Percentiles rank a stretch among this genome's conserved stretches.
Evolutionary conservation across 495 filamentous ascomycete species (phyloP).

Genomic region (Hypoxylon cercidicola): DNA sequence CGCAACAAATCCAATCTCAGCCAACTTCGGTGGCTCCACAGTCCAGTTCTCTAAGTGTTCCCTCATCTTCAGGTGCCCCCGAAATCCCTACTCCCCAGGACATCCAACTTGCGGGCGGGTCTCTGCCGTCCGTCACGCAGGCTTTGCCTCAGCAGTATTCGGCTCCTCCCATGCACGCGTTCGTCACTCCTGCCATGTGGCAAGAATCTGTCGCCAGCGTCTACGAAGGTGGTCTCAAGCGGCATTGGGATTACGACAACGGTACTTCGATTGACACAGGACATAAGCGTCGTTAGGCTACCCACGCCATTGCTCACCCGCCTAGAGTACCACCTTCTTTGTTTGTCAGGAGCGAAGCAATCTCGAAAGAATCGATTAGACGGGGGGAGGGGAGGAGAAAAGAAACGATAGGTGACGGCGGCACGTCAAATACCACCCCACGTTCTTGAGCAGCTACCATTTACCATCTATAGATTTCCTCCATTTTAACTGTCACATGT

Average conservation of each 20-base stretch:
- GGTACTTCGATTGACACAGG: constrained; percentile 41
- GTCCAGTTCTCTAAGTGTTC: constrained; percentile 54
- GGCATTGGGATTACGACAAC: constrained; percentile 72
- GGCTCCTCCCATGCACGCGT: constrained; percentile 64
- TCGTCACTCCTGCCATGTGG: constrained; percentile 96
- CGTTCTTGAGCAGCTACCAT: constrained; percentile 21
- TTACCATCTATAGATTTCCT: constrained; percentile 34
- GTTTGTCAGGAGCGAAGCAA: constrained; percentile 22
- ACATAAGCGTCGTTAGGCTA: constrained; percentile 41
- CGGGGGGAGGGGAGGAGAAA: background rate
- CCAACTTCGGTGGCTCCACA: constrained; percentile 52
- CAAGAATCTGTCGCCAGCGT: constrained; percentile 93
- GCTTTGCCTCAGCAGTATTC: constrained; percentile 65
- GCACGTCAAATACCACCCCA: constrained; percentile 15
- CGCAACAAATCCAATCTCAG: constrained; percentile 61
- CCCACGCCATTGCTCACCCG: constrained; percentile 13
- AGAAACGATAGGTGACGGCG: background rate
- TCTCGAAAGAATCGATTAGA: constrained; percentile 13
- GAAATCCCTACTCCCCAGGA: constrained; percentile 63
- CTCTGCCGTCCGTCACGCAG: constrained; percentile 64
- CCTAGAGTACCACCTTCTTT: constrained; percentile 39
- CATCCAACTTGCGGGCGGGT: constrained; percentile 58
- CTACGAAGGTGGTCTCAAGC: constrained; percentile 81
- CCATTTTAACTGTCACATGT: constrained; percentile 36
- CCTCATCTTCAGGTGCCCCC: constrained; percentile 57